Percentiles rank a stretch among this genome's conserved stretches.
Evolutionary conservation across 2,329 filamentous ascomycete species (phyloP).

Genomic region (Fusarium dimerum): DNA sequence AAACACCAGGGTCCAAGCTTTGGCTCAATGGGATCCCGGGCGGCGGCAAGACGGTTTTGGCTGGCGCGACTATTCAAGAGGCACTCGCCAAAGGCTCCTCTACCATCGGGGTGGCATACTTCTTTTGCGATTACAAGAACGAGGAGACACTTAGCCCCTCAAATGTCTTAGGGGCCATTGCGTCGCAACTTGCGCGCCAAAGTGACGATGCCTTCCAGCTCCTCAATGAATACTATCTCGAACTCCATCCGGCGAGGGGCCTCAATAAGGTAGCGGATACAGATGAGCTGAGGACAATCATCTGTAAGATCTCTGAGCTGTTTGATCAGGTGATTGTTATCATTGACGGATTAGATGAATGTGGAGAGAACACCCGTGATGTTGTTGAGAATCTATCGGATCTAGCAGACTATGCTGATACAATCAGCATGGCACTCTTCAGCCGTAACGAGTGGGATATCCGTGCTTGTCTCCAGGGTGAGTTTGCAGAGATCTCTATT

Average conservation of each 20-base stretch:
- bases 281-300: slow-evolving; percentile 1
- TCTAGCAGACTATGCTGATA: background rate
- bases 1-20: slow-evolving; percentile 1
- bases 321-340: slow-evolving; percentile 2
- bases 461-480: rapidly evolving
- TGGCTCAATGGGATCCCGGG: slow-evolving; percentile 17
- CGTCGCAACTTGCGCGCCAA: slow-evolving; percentile 11
- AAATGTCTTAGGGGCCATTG: background rate
- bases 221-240: background rate
- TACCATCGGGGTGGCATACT: background rate
- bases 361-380: background rate
- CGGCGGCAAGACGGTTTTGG: slow-evolving; percentile 11
- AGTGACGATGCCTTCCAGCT: background rate
- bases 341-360: slow-evolving; percentile 9
- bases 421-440: slow-evolving; percentile 1
- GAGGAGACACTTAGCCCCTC: background rate
- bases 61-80: slow-evolving; percentile 4
- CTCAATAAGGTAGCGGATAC: background rate
- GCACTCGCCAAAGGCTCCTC: background rate
- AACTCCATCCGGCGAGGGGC: background rate
- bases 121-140: slow-evolving; percentile 15
- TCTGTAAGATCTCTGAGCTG: background rate
- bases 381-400: background rate
- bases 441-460: slow-evolving; percentile 13
- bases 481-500: slow-evolving; percentile 1